Conservation (phyloP, 2,329 filamentous ascomycete genomes). For the Curvularia lunata region DNA sequence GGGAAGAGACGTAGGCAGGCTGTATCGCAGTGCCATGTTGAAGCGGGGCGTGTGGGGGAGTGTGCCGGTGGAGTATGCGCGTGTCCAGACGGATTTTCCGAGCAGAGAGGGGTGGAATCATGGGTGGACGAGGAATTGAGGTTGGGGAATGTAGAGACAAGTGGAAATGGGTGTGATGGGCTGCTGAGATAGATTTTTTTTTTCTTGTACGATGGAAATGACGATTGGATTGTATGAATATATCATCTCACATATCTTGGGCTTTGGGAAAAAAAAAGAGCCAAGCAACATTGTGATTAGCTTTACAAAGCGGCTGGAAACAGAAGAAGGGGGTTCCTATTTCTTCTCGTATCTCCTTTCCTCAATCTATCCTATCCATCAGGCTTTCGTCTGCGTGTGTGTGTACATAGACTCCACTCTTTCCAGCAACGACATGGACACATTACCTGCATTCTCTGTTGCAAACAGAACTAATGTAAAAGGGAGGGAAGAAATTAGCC, state of each 20-base stretch:
- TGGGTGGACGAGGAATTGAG: constrained; percentile 74
- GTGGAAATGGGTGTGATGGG: too few species aligned
- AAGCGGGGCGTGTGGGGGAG: constrained; percentile 87
- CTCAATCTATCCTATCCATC: neutral
- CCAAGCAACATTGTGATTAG: too few species aligned
- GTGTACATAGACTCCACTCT: neutral
- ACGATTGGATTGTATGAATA: too few species aligned
- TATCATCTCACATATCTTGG: too few species aligned
- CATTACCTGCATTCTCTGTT: neutral
- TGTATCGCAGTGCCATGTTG: constrained; percentile 88
- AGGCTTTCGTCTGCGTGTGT: neutral
- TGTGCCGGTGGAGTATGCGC: constrained; percentile 90
- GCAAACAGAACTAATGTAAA: neutral
- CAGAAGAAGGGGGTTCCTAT: too few species aligned
- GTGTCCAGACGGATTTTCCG: constrained; percentile 83
- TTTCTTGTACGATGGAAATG: too few species aligned
- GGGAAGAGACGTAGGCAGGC: constrained; percentile 66
- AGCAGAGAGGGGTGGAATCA: constrained; percentile 86
- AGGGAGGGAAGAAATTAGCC: neutral
- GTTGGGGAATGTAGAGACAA: too few species aligned
- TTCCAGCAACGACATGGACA: neutral
- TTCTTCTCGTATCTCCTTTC: too few species aligned
- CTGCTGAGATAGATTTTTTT: too few species aligned
- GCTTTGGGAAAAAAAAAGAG: too few species aligned
- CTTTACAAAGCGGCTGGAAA: too few species aligned